Base-by-base conservation (phyloP, 2,329 filamentous ascomycete species). In the Claviceps sp. region DNA sequence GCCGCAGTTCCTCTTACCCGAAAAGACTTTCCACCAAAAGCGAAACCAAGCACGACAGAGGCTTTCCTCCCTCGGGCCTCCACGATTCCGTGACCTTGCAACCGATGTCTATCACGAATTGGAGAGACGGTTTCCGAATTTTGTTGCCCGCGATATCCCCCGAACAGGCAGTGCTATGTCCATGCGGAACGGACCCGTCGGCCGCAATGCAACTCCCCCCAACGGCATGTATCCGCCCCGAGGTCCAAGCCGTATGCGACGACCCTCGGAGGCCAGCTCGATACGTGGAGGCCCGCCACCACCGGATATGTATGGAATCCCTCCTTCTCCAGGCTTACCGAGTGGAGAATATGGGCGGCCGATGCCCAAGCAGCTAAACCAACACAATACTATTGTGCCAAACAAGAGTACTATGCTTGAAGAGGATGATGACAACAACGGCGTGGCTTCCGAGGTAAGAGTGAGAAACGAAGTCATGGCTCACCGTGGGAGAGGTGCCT, bases 391-490 rank as follows among this genome's bases (percentile, higher is more conserved):
- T 0, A 95, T 97, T 61, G 86, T 97, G 37, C 93, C 93, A 0
- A 97, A 96, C 65, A 98, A 97, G 70, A 95, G 91, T 62, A 96
- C 87, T 0, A 90, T 97, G 84, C 82, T 97, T 1, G 93, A 98
- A 66, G 93, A 97, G 64, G 90, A 95, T 58, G 89, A 95, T 59
- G 87, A 88, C 57, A 74, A 62, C 57, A 74, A 62, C 20, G 59
- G 58, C 24, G 51, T 50, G 20, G 54, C 58, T 20, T 70, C 67
- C 53, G 72, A 75, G 62, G 72, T 75, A 58, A 54, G 67, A 60
- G 48, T 37, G 16, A 24, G 6, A 42, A 43, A 14, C 11, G 13
- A 43, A 24, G 13, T 11, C 20, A 22, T 42, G 7, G 38, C 38
- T n/a, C 8, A 9, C 8, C n/a, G 38, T n/a, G 38, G 16, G 16